A percentile compares a stretch with the other conserved stretches of the same genome.
Conservation (phyloP, 2,329 filamentous ascomycete genomes). For the Verticillium nonalfalfae region DNA sequence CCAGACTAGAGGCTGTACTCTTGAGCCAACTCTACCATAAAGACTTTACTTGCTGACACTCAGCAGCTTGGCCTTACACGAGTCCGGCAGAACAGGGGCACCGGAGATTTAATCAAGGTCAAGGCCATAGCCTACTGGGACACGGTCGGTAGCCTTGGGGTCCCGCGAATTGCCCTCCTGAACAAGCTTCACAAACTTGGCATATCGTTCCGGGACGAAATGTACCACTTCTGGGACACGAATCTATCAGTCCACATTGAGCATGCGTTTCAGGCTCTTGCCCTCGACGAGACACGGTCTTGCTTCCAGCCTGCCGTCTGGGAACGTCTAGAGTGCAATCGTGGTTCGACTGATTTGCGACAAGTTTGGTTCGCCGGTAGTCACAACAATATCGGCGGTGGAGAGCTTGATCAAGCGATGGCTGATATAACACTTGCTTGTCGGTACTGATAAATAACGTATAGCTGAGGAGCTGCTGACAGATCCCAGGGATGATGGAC, state of each 20-base stretch:
- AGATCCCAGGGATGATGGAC: conserved; percentile 45
- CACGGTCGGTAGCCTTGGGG: conserved; percentile 34
- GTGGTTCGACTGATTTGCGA: conserved; percentile 34
- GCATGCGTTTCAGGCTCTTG: conserved; percentile 53
- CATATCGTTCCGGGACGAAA: conserved; percentile 25
- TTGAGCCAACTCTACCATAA: accelerated
- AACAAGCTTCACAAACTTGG: conserved; percentile 25
- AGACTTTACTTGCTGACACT: background rate
- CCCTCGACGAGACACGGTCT: conserved; percentile 48
- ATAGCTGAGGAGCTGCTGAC: background rate
- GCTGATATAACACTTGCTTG: conserved; percentile 31
- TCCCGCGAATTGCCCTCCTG: conserved; percentile 39
- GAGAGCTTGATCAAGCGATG: conserved; percentile 48
- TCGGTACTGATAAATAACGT: conserved; percentile 15
- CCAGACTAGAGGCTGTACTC: conserved; percentile 33
- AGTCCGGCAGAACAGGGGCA: conserved; percentile 26
- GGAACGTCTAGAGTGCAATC: conserved; percentile 35
- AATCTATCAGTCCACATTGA: conserved; percentile 44
- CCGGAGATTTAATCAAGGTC: conserved; percentile 37
- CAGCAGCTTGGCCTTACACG: conserved; percentile 26
- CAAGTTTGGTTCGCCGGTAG: conserved; percentile 64
- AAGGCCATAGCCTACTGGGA: conserved; percentile 39
- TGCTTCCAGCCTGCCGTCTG: conserved; percentile 51
- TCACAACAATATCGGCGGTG: conserved; percentile 66
- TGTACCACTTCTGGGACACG: conserved; percentile 44